Evolutionary conservation across 441 rosid species (phyloP).

Genomic region (Euphorbia corollata): DNA sequence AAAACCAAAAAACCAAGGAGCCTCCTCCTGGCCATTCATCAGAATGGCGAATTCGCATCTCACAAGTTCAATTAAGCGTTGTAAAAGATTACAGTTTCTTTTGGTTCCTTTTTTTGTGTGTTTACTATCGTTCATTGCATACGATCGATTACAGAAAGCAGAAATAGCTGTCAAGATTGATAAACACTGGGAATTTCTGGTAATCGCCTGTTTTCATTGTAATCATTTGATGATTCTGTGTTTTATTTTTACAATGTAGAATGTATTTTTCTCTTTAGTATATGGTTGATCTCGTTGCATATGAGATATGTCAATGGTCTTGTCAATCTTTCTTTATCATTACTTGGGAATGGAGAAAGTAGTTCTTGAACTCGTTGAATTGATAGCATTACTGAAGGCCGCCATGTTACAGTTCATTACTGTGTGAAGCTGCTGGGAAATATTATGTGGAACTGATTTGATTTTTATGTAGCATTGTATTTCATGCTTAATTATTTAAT

Average conservation of each 20-base stretch:
- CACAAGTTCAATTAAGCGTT: neutral
- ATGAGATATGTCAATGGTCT: neutral
- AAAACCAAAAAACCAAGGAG: no score
- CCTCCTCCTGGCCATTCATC: no score
- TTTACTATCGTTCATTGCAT: neutral
- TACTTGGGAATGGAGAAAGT: neutral
- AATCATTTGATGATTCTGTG: neutral
- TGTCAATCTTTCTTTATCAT: neutral
- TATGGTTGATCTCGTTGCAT: neutral
- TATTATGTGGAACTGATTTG: neutral
- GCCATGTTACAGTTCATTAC: neutral
- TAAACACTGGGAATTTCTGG: slow-evolving; percentile 58
- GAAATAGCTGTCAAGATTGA: slow-evolving; percentile 31
- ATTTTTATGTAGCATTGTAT: neutral
- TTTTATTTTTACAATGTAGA: neutral
- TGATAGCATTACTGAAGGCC: neutral
- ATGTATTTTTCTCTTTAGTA: neutral
- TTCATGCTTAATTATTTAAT: neutral
- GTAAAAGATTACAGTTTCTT: neutral
- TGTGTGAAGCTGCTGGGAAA: neutral
- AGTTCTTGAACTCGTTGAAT: neutral
- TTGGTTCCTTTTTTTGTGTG: neutral
- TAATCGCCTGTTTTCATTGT: slow-evolving; percentile 18
- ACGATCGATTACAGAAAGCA: slow-evolving; percentile 5
- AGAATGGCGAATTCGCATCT: slow-evolving; percentile 19